Conservation (phyloP, 2,329 filamentous ascomycete species). For the Salinomyces thailandicus region DNA sequence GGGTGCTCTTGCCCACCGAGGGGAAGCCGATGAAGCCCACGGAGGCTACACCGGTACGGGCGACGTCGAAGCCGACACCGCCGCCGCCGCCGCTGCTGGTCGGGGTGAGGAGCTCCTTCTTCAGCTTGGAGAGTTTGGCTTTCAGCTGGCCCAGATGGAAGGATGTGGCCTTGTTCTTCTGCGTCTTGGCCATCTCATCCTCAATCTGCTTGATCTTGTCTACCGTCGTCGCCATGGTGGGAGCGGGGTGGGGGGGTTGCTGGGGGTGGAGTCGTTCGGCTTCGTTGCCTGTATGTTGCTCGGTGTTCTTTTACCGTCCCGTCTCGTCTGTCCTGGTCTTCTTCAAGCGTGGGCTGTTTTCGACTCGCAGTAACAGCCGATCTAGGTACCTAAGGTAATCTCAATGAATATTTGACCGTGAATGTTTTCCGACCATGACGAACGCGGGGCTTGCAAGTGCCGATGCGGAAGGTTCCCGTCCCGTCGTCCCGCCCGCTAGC, state of each 20-base stretch:
- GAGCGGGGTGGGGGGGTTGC: not conserved
- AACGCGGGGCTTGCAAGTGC: too few relatives aligned
- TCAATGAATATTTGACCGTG: too few relatives aligned
- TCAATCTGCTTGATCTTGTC: slow-evolving; percentile 99
- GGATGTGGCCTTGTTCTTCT: slow-evolving; percentile 69
- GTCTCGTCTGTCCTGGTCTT: too few relatives aligned
- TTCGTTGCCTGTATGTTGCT: not conserved
- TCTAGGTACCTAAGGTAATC: too few relatives aligned
- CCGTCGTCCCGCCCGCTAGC: too few relatives aligned
- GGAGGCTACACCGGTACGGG: slow-evolving; percentile 91
- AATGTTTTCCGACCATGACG: too few relatives aligned
- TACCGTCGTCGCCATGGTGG: slow-evolving; percentile 80
- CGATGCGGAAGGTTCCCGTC: too few relatives aligned
- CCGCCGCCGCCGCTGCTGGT: slow-evolving; percentile 69
- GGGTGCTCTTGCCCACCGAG: slow-evolving; percentile 93
- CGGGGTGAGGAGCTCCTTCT: slow-evolving; percentile 87
- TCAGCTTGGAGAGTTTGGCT: slow-evolving; percentile 95
- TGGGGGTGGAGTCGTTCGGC: not conserved
- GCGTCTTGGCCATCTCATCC: slow-evolving; percentile 93
- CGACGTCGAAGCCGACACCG: slow-evolving; percentile 90
- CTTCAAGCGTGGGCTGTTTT: too few relatives aligned
- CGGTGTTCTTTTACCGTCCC: too few relatives aligned
- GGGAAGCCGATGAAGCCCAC: slow-evolving; percentile 97
- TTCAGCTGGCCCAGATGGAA: slow-evolving; percentile 64
- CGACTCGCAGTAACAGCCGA: too few relatives aligned